Evolutionary conservation across 2,329 filamentous ascomycete genomes (phyloP).

Genomic region (Trichoderma semiorbis): DNA sequence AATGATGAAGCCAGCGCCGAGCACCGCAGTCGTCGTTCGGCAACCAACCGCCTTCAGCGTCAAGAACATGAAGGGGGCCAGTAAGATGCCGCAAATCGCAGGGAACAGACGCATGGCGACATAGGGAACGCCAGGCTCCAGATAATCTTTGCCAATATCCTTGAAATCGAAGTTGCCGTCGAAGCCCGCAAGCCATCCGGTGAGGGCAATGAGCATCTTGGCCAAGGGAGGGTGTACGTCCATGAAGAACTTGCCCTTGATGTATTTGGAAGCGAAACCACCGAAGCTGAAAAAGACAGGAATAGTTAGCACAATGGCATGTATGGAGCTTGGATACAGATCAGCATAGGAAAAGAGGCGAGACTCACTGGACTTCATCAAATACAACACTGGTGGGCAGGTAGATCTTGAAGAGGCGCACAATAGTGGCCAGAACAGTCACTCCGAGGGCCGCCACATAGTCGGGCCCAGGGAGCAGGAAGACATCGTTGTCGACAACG

Average conservation of each 20-base stretch:
- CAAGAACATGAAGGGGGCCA: conserved; percentile 90
- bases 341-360: neutral
- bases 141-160: conserved; percentile 97
- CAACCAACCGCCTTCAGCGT: conserved; percentile 90
- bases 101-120: conserved; percentile 96
- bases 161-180: conserved; percentile 98
- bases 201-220: conserved; percentile 93
- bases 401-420: conserved; percentile 93
- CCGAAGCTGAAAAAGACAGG: conserved; percentile 65
- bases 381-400: conserved; percentile 96
- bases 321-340: neutral
- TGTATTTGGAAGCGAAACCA: conserved; percentile 97
- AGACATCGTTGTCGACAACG: conserved; percentile 86
- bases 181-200: conserved; percentile 92
- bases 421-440: conserved; percentile 70
- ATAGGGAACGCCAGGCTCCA: conserved; percentile 92
- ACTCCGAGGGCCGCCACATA: conserved; percentile 72
- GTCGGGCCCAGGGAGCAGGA: conserved; percentile 78
- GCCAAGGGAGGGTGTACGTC: conserved; percentile 98
- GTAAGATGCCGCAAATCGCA: conserved; percentile 80
- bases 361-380: conserved; percentile 93
- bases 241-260: conserved; percentile 99
- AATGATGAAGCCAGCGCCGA: conserved; percentile 83
- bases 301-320: neutral
- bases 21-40: conserved; percentile 75